A percentile compares a stretch with the other conserved stretches of the same genome.
Conservation (phyloP, 1,284 basidiomycete species). For the Sporisorium iseilematis-ciliati region DNA sequence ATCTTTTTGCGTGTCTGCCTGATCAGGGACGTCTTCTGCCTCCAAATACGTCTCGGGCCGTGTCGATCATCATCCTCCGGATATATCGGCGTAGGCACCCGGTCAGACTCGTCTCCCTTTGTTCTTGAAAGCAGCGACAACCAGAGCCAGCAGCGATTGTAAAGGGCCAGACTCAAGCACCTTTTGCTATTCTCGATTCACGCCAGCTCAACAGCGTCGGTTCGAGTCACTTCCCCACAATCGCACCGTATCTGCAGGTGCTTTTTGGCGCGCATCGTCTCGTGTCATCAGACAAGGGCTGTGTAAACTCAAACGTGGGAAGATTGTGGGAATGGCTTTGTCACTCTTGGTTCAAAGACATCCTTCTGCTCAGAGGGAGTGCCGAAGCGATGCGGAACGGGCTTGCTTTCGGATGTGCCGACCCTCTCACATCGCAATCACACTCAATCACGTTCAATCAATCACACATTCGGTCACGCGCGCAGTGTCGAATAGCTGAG, state of each 20-base stretch:
- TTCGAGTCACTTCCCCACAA: constrained; percentile 23
- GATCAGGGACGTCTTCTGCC: too few relatives aligned
- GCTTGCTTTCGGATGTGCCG: constrained; percentile 14
- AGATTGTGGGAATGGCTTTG: not conserved
- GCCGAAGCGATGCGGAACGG: not conserved
- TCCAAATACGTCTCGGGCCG: too few relatives aligned
- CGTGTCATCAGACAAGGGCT: not conserved
- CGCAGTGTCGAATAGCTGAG: not conserved
- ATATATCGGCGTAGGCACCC: not conserved
- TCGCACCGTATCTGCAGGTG: constrained; percentile 6
- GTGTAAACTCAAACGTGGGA: constrained; percentile 21
- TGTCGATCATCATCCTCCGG: not conserved
- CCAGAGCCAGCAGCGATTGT: too few relatives aligned
- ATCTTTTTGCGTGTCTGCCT: too few relatives aligned
- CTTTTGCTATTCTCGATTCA: not conserved
- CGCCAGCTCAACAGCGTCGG: too few relatives aligned
- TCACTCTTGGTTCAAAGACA: not conserved
- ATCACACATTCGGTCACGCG: too few relatives aligned
- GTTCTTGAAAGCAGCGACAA: too few relatives aligned
- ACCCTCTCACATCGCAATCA: not conserved
- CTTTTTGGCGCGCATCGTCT: not conserved
- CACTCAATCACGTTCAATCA: too few relatives aligned
- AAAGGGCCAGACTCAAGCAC: not conserved
- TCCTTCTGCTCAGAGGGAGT: not conserved
- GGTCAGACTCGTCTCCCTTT: too few relatives aligned